Conservation (phyloP, 108 stramenopile genomes). For the Nitzschia sp. region DNA sequence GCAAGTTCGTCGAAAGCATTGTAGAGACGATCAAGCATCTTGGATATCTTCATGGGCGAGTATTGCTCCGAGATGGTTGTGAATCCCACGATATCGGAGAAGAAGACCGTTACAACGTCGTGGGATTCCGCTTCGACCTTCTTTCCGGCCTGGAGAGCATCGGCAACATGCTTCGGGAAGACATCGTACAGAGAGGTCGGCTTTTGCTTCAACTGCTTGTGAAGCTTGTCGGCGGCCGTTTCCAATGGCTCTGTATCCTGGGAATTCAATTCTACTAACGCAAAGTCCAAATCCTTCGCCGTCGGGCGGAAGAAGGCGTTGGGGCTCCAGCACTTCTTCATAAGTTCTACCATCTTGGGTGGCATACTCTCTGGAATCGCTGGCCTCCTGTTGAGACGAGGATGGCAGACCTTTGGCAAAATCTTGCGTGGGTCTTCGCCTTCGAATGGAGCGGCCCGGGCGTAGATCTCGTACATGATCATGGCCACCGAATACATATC, state of each 20-base stretch:
- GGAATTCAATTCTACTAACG: slow-evolving; percentile 2
- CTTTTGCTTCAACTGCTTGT: neutral
- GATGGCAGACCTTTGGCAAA: slow-evolving; percentile 22
- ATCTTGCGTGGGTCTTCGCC: slow-evolving; percentile 34
- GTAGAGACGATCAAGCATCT: too few species aligned
- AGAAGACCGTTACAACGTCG: too few species aligned
- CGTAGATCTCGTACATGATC: slow-evolving; percentile 55
- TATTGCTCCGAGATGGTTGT: too few species aligned
- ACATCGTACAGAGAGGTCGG: slow-evolving; percentile 21
- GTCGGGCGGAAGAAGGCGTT: slow-evolving; percentile 19
- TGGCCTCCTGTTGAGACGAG: slow-evolving; percentile 26
- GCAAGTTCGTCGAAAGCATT: too few species aligned
- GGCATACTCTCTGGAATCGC: slow-evolving; percentile 15
- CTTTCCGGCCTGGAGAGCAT: too few species aligned
- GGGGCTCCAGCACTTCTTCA: slow-evolving; percentile 23
- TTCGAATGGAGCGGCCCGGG: slow-evolving; percentile 50
- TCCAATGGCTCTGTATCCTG: slow-evolving; percentile 10
- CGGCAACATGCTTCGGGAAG: too few species aligned
- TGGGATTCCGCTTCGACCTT: too few species aligned
- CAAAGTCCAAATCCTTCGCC: slow-evolving; percentile 11
- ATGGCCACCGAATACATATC: slow-evolving; percentile 67
- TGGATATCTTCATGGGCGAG: too few species aligned
- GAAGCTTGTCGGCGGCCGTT: neutral
- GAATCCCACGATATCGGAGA: too few species aligned
- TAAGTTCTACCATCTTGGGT: slow-evolving; percentile 14